Evolutionary conservation across 768 basidiomycete species (phyloP), one percentile per base, ranked within the genome.

Genomic region (Tylopilus plumbeoviolaceoides): DNA sequence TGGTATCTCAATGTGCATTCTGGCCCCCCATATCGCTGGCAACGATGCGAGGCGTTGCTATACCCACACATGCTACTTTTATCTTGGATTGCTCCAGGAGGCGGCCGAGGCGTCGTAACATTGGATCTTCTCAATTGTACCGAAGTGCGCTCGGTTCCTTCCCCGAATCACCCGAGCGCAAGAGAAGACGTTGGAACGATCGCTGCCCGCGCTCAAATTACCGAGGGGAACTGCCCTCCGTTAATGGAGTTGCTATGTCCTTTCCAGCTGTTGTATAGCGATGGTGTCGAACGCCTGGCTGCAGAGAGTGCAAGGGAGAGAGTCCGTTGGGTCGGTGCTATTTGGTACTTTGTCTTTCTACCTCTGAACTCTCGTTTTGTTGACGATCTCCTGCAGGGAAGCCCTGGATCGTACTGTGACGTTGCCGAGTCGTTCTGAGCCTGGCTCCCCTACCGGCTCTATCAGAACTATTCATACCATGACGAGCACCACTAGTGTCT

Each of bases 1-100:
- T 95, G 91, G 87, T 97, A 93, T 64, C 81, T 97, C 49, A 95
- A 97, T 51, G 94, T 95, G 0, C 94, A 97, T 62, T 85, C 87
- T 0, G 65, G 80, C 5, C 82, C 86, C 20, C 88, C 89, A 0
- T 93, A 85, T 68, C 72, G 77, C 54, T 91, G 88, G 89, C 82
- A 85, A 71, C 78, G 90, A 56, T 93, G 83, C 62, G 89, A 89
- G 64, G 91, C 85, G 0, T 75, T 91, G 43, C 75, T 89, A 1
- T 95, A 89, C 63, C 90, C 83, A n/a, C 82, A 89, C 57, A 85
- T 89, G 72, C 76, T 97, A 3, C 72, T 94, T 2, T 76, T 97
- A 4, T 90, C 89, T 10, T 97, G 94, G 94, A 77, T 90, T 50
- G 86, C 89, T 6, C 81, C 87, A 1, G 86, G 84, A 14, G 91